A percentile compares a stretch with the other conserved stretches of the same genome.
Conservation (phyloP, 2,329 filamentous ascomycete species). For the Exutisphaerella laricina region DNA sequence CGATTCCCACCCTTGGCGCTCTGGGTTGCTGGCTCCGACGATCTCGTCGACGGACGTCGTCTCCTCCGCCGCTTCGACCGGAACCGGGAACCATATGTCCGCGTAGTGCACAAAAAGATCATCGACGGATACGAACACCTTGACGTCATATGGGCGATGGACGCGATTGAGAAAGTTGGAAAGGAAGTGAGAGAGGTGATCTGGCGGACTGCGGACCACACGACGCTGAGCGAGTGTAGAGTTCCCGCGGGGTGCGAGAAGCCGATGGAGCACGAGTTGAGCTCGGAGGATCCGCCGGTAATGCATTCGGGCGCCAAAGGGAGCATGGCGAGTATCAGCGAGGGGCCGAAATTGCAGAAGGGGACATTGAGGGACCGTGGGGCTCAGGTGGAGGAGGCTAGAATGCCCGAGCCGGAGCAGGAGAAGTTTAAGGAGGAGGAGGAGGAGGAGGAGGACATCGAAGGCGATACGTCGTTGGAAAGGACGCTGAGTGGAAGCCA, state of each 20-base stretch:
- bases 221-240: slow-evolving; percentile 55
- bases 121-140: slow-evolving; percentile 89
- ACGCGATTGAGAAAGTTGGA: slow-evolving; percentile 76
- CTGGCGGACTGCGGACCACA: slow-evolving; percentile 64
- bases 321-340: slow-evolving; percentile 30
- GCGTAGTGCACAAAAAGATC: slow-evolving; percentile 73
- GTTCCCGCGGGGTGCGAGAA: slow-evolving; percentile 60
- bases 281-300: slow-evolving; percentile 26
- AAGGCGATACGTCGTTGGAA: slow-evolving; percentile 6
- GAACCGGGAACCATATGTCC: slow-evolving; percentile 74
- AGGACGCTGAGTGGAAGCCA: slow-evolving; percentile 15
- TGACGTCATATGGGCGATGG: slow-evolving; percentile 93
- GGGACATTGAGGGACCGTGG: not conserved
- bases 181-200: slow-evolving; percentile 72
- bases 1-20: slow-evolving; percentile 76
- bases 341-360: slow-evolving; percentile 5
- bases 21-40: slow-evolving; percentile 79
- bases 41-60: slow-evolving; percentile 74
- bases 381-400: slow-evolving; percentile 12
- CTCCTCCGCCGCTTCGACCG: slow-evolving; percentile 68
- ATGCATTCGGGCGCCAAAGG: slow-evolving; percentile 22
- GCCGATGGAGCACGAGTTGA: slow-evolving; percentile 19
- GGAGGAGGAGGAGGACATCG: slow-evolving; percentile 6
- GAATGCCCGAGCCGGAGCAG: not conserved
- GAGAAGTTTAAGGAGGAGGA: not conserved